Evolutionary conservation across 305 asterid species (phyloP).

Genomic region (Euphrasia arctica): DNA sequence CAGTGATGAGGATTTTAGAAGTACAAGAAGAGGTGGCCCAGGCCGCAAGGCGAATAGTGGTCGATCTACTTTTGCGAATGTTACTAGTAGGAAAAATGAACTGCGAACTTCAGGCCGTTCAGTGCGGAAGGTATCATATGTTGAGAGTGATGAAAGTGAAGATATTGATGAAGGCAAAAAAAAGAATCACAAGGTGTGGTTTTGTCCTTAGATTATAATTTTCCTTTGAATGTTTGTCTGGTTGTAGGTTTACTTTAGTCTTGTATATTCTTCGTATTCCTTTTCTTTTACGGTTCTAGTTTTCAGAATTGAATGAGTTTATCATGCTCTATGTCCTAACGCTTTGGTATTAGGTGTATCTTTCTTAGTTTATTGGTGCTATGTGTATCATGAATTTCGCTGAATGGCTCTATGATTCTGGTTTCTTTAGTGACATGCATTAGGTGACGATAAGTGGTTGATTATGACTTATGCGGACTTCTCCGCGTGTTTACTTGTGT

Average conservation of each 20-base stretch:
- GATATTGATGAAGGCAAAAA: constrained; percentile 73
- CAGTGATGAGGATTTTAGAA: constrained; percentile 71
- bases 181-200: constrained; percentile 70
- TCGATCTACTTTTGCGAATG: constrained; percentile 42
- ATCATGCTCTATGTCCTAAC: constrained; percentile 6
- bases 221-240: constrained; percentile 10
- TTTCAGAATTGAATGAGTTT: constrained; percentile 8
- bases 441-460: constrained; percentile 13
- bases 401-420: constrained; percentile 7
- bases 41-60: constrained; percentile 53
- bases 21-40: constrained; percentile 54
- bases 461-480: neutral
- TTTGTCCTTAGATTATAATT: constrained; percentile 22
- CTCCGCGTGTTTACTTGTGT: neutral
- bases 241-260: constrained; percentile 3
- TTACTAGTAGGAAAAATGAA: constrained; percentile 62
- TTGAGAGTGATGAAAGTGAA: constrained; percentile 97
- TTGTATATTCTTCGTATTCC: constrained; percentile 8
- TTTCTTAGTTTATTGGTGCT: constrained; percentile 10
- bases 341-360: constrained; percentile 3
- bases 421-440: neutral
- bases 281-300: constrained; percentile 17
- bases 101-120: constrained; percentile 85
- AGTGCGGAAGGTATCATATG: constrained; percentile 91
- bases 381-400: constrained; percentile 4